Evolutionary conservation across 371 early-diverging fungal species (phyloP).

Genomic region (Mucor indicus): DNA sequence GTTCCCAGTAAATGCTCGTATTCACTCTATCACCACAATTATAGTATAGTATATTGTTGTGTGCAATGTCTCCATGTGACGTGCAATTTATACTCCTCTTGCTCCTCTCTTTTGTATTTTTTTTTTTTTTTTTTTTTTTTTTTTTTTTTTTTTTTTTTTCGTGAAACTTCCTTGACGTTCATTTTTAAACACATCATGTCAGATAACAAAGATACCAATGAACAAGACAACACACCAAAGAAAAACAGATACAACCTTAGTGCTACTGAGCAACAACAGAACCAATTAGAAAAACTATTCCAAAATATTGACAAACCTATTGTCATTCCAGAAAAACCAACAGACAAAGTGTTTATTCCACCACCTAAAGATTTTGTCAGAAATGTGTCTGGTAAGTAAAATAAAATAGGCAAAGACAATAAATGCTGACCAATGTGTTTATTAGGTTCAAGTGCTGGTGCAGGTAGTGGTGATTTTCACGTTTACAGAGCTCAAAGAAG

Average conservation of each 20-base stretch:
- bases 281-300: constrained; percentile 73
- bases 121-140: not conserved
- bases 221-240: not conserved
- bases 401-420: not conserved
- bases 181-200: too few relatives aligned
- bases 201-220: not conserved
- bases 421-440: not conserved
- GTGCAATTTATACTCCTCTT: too few relatives aligned
- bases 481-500: constrained; percentile 88
- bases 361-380: constrained; percentile 78
- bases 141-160: not conserved
- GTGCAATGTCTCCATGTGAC: too few relatives aligned
- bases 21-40: too few relatives aligned
- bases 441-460: constrained; percentile 90
- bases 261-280: constrained; percentile 54
- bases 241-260: constrained; percentile 42
- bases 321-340: constrained; percentile 51
- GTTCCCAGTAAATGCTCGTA: too few relatives aligned
- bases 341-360: constrained; percentile 33
- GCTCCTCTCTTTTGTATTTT: too few relatives aligned
- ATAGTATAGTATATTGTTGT: too few relatives aligned
- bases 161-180: too few relatives aligned
- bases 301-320: constrained; percentile 80
- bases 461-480: constrained; percentile 96
- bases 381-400: constrained; percentile 67